phyloP scores from a whole-genome alignment of 352 stramenopile species.

The Pythium biforme region DNA sequence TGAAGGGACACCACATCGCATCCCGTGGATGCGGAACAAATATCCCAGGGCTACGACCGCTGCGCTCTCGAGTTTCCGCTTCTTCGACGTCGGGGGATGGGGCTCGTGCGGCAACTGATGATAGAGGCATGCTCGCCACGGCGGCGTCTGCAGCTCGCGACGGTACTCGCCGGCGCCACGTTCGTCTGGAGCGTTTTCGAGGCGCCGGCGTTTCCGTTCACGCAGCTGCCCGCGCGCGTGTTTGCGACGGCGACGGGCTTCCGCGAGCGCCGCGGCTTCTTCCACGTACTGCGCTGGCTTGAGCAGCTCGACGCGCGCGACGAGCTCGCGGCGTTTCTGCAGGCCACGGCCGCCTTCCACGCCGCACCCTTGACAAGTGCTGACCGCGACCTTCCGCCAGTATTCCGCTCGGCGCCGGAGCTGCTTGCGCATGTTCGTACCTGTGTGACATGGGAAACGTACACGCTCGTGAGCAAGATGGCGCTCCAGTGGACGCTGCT shows the following conservation, averaged over 20 bases:
- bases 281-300: conserved; percentile 52
- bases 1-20: no score
- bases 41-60: no score
- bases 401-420: conserved; percentile 8
- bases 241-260: conserved; percentile 28
- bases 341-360: conserved; percentile 5
- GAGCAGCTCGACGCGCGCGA: conserved; percentile 44
- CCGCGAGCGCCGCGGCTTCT: conserved; percentile 42
- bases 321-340: conserved; percentile 35
- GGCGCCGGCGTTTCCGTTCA: conserved; percentile 36
- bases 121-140: not conserved
- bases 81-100: not conserved
- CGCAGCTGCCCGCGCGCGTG: conserved; percentile 27
- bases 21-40: no score
- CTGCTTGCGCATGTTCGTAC: conserved; percentile 20
- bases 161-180: conserved; percentile 20
- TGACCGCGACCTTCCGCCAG: not conserved
- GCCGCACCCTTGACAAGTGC: not conserved
- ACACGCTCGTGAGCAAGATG: conserved; percentile 37
- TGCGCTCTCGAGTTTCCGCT: not conserved
- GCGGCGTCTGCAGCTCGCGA: conserved; percentile 29
- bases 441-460: conserved; percentile 32
- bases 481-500: conserved; percentile 47
- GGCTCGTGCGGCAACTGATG: not conserved
- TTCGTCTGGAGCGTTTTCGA: conserved; percentile 36